phyloP scores from a whole-genome alignment of 768 basidiomycete genomes.

The Solioccasus polychromus region DNA sequence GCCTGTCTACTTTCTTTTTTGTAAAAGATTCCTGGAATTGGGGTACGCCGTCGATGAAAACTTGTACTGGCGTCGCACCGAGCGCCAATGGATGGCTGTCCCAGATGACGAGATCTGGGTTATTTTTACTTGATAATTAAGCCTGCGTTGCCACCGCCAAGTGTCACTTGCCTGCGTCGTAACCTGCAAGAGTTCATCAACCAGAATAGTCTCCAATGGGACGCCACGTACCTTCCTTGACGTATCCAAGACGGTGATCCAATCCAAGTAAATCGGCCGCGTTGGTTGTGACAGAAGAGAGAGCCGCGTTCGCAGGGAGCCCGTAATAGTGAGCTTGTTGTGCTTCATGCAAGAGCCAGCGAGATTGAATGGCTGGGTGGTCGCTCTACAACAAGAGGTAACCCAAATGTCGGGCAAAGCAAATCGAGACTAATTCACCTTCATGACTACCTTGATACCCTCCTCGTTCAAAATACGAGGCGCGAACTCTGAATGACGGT shows the following conservation, averaged over 20 bases:
- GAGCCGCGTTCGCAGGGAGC: constrained; percentile 62
- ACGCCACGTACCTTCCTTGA: constrained; percentile 50
- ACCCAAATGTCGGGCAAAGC: background rate
- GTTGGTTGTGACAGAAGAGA: constrained; percentile 71
- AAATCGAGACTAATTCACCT: constrained; percentile 29
- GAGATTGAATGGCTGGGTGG: constrained; percentile 62
- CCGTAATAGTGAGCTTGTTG: constrained; percentile 84
- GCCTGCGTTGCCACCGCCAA: background rate
- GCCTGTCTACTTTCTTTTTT: constrained; percentile 47
- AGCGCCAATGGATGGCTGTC: constrained; percentile 75
- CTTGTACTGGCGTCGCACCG: constrained; percentile 78
- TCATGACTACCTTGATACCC: constrained; percentile 51
- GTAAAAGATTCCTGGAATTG: constrained; percentile 45
- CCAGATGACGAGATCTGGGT: constrained; percentile 57
- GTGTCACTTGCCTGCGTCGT: constrained; percentile 52
- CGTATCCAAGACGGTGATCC: constrained; percentile 75
- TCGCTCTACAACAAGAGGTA: constrained; percentile 48
- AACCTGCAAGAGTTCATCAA: constrained; percentile 39
- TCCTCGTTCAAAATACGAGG: constrained; percentile 49
- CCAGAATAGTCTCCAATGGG: background rate
- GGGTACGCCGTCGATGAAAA: constrained; percentile 80
- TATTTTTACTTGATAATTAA: background rate
- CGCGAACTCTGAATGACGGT: constrained; percentile 56
- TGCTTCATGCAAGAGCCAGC: constrained; percentile 79
- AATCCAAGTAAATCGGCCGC: constrained; percentile 75